These are phyloP conservation scores for Wickerhamomyces bovis DNA, from an alignment of 805 yeast genomes.

Conservation along the genomic window DNA sequence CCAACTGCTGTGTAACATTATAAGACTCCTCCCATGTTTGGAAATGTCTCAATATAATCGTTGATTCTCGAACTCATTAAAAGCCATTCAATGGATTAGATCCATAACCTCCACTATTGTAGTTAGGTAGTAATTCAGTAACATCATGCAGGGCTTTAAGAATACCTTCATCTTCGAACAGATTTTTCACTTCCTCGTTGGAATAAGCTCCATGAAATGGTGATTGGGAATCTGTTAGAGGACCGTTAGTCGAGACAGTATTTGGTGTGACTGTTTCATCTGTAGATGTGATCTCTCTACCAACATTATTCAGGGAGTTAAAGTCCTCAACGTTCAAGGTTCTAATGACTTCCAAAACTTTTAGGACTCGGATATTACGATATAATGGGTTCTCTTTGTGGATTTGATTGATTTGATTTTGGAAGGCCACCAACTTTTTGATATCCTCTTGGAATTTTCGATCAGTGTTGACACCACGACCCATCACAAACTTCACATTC, in stretches of 20 bases:
- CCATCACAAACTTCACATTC: slow-evolving; percentile 5
- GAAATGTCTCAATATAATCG: too few relatives aligned
- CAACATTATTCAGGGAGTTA: neutral
- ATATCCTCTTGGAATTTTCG: slow-evolving; percentile 2
- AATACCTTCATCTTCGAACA: neutral
- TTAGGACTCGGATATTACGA: slow-evolving; percentile 5
- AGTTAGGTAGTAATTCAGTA: neutral
- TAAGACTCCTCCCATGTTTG: too few relatives aligned
- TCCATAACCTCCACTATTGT: neutral
- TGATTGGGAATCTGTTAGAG: neutral
- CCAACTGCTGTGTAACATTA: too few relatives aligned
- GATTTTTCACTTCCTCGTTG: neutral
- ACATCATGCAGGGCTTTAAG: neutral
- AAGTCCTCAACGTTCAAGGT: slow-evolving; percentile 3
- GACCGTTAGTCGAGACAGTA: neutral
- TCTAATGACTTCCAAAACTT: slow-evolving; percentile 5
- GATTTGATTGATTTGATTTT: slow-evolving; percentile 6
- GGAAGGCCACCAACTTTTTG: neutral
- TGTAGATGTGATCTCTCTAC: neutral
- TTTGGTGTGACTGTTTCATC: neutral
- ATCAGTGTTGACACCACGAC: neutral
- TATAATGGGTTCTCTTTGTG: neutral
- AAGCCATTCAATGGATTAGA: neutral
- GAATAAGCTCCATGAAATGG: neutral
- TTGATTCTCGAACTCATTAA: neutral